Percentiles rank a stretch among this genome's conserved stretches.
Evolutionary conservation across 2,329 filamentous ascomycete genomes (phyloP).

Genomic region (Stemphylium vesicarium): DNA sequence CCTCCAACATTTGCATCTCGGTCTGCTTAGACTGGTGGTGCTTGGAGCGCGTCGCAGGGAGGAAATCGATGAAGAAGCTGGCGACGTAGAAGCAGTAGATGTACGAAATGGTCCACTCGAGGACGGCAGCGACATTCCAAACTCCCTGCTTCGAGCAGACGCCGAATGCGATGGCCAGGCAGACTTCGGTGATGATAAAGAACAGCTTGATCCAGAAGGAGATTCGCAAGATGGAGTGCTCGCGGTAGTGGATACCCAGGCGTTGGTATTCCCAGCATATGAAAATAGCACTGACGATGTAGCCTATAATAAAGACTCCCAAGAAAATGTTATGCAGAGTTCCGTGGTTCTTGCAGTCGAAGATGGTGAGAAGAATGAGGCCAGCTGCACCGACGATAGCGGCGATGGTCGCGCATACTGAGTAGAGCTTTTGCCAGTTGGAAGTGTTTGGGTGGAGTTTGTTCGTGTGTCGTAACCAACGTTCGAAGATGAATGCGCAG

Average conservation of each 20-base stretch:
- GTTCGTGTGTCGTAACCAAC: conserved; percentile 82
- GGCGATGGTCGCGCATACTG: conserved; percentile 66
- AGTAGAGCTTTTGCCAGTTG: conserved; percentile 67
- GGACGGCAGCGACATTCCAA: conserved; percentile 72
- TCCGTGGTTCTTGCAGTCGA: conserved; percentile 76
- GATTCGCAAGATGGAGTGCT: conserved; percentile 73
- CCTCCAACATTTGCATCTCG: conserved; percentile 43
- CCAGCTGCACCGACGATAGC: conserved; percentile 79
- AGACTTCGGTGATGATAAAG: conserved; percentile 83
- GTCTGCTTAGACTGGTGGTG: conserved; percentile 48
- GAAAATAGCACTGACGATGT: conserved; percentile 83
- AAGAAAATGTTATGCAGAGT: conserved; percentile 77
- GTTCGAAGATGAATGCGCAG: conserved; percentile 78
- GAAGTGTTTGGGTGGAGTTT: conserved; percentile 78
- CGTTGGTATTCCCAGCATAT: conserved; percentile 91
- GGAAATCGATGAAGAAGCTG: conserved; percentile 85
- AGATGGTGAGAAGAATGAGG: conserved; percentile 82
- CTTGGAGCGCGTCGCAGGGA: conserved; percentile 74
- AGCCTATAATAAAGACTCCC: conserved; percentile 82
- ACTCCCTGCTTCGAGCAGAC: conserved; percentile 57
- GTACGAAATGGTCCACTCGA: conserved; percentile 82
- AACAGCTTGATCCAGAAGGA: conserved; percentile 88
- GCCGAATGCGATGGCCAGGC: conserved; percentile 75
- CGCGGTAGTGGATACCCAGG: conserved; percentile 78
- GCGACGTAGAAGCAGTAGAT: conserved; percentile 88